Base-by-base conservation (phyloP, 2,329 filamentous ascomycete genomes). In the Ceratocystis lukuohia region DNA sequence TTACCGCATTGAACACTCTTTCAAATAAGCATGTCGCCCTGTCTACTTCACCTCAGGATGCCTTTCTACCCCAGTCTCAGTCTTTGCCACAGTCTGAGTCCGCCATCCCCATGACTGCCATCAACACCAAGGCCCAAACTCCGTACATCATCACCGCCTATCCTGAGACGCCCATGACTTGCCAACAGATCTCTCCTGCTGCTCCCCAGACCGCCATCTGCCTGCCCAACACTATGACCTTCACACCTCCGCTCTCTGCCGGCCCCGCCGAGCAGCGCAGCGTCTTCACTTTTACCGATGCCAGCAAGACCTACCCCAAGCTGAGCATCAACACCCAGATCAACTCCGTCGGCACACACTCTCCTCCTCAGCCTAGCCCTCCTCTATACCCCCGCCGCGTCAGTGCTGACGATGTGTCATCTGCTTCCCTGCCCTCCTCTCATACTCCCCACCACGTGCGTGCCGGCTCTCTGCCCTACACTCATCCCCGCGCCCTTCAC, bases 1-100 rank as follows among this genome's bases (percentile, higher is more conserved):
- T 83, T 2, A 87, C 84, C 1, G 77, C 83, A 25, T 85, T 86
- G 75, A 87, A 87, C 74, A 87, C 84, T 1, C 78, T 87, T 48
- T 85, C 84, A 68, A 84, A 87, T 65, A 83, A 84, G 73, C 80
- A 82, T 68, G 79, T 81, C 33, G 80, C 82, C 1, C 80, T 82
- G 2, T 71, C 30, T 57, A 41, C 53, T 22, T 50, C 48, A 10
- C 53, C 53, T 2, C 53, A 57, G 53, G 28, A 25, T 7, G 10
- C 6, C 53, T 57, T 28, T 57, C 53, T 25, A 17, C 20, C 22
- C 10, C 53, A 30, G 22, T 30, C 22, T 17, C 22, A 28, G 20
- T 56, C 44, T 33, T 15, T 33, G 1, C 33, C 64, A 44, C 25
- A 48, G 20, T 41, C 64, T 50, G 41, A 67, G 28, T 46, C 61